A percentile compares a stretch with the other conserved stretches of the same genome.
Evolutionary conservation across 305 asterid genomes (phyloP).

Genomic region (Solanum hybrid): DNA sequence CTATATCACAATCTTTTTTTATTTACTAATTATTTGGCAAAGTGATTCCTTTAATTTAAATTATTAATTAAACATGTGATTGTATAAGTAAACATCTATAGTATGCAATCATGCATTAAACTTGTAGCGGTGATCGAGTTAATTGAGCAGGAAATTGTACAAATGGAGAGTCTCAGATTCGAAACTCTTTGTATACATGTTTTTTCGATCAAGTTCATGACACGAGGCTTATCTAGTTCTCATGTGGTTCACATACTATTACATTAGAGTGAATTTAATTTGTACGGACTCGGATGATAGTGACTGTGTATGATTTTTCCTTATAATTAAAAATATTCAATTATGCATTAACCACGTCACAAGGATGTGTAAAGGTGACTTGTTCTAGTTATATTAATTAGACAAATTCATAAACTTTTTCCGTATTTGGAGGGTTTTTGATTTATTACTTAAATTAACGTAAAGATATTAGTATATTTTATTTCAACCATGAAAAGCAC

Average conservation of each 20-base stretch:
- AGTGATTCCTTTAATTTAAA: not conserved
- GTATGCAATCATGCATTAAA: not conserved
- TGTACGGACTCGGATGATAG: accelerated
- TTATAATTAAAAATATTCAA: not conserved
- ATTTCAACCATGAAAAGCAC: not conserved
- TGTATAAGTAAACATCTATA: not conserved
- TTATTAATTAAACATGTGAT: not conserved
- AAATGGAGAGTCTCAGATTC: accelerated
- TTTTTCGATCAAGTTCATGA: not conserved
- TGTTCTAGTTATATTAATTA: not conserved
- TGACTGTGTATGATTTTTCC: not conserved
- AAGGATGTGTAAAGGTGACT: not conserved
- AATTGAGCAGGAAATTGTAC: not conserved
- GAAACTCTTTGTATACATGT: not conserved
- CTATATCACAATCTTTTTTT: not conserved
- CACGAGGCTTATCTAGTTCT: not conserved
- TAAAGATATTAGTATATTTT: not conserved
- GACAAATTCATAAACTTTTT: not conserved
- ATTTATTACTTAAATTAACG: not conserved
- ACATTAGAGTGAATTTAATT: accelerated
- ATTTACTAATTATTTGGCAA: not conserved
- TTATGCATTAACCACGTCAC: not conserved
- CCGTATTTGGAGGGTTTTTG: not conserved
- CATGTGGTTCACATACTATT: accelerated
- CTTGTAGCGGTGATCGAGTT: not conserved